phyloP scores from a whole-genome alignment of 257 asterid species.

The Plantago major region DNA sequence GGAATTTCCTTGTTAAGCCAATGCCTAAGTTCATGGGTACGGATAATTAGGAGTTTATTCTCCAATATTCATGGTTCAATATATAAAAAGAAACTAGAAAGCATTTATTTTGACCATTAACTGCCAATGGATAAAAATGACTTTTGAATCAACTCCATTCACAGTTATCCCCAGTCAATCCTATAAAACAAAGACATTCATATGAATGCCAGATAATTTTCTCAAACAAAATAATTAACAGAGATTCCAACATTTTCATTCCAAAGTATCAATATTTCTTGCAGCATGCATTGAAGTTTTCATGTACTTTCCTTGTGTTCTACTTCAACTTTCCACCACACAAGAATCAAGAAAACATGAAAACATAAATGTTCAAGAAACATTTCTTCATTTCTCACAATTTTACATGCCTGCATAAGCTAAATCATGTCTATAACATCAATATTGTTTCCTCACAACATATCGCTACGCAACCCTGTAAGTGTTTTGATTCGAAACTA shows the following conservation, averaged over 20 bases:
- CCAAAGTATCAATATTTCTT: slow-evolving; percentile 24
- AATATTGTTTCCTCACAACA: slow-evolving; percentile 24
- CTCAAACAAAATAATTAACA: slow-evolving; percentile 3
- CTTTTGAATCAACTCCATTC: slow-evolving; percentile 31
- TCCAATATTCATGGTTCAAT: slow-evolving; percentile 27
- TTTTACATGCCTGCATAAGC: not conserved
- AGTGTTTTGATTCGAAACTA: slow-evolving; percentile 28
- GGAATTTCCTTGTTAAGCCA: not conserved
- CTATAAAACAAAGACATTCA: too few relatives aligned
- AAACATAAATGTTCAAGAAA: slow-evolving; percentile 8
- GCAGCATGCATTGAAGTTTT: slow-evolving; percentile 14
- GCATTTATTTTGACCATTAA: slow-evolving; percentile 27
- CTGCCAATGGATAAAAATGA: slow-evolving; percentile 33
- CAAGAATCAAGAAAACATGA: slow-evolving; percentile 14
- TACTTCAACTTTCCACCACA: slow-evolving; percentile 25
- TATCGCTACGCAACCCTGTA: slow-evolving; percentile 25
- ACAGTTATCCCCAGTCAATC: not conserved
- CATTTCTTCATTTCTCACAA: slow-evolving; percentile 12
- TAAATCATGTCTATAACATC: slow-evolving; percentile 25
- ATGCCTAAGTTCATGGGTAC: slow-evolving; percentile 28
- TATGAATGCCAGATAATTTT: not conserved
- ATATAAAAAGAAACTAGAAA: not conserved
- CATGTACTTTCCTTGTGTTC: slow-evolving; percentile 36
- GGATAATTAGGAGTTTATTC: slow-evolving; percentile 28
- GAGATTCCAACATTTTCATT: slow-evolving; percentile 10